Base-by-base conservation (phyloP, 306 rosid genomes). In the Citrullus mucosospermus region DNA sequence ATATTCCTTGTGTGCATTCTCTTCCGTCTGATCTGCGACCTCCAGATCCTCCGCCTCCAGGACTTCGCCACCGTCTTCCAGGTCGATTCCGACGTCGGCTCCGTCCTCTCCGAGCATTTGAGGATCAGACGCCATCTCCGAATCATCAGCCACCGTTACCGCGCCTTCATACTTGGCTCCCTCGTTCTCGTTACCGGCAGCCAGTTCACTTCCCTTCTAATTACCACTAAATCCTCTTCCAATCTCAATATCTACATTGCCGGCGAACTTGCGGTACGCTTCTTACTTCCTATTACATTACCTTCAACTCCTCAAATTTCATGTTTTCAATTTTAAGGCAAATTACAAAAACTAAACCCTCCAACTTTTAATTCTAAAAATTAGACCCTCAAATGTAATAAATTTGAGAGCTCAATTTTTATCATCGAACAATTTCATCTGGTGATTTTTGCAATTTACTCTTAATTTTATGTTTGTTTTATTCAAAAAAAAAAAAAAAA, bases 141-240 rank as follows among this genome's bases (percentile, higher is more conserved):
- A 60, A 95, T 95, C 85, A 95, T 95, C 55, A 95, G 98, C 80
- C 98, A 95, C 63, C 80, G 98, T 22, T 95, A 84, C 34, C 91
- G 98, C 14, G 90, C 76, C 18, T 95, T 88, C 80, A 92, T 95
- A 1, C 18, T 95, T 67, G 81, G 79, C 80, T 78, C 84, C 1
- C 86, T 95, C 4, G 14, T 85, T 20, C 69, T 92, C 79, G 90
- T 89, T 73, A 95, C 98, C 0, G 88, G 91, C 2, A 91, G 93
- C 80, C 97, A 92, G 78, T 86, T 95, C 13, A 88, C 88, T 56
- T 86, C 96, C 58, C 86, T 95, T 9, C 91, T 95, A 0, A 83
- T 82, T 25, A 79, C 95, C 0, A 92, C 95, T 34, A 87, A 87
- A 48, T 58, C 81, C 34, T 59, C 77, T 0, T 50, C 73, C 28